Evolutionary conservation across 2,329 filamentous ascomycete species (phyloP), one percentile per base, ranked within the genome.

Genomic region (Colletotrichum falcatum): DNA sequence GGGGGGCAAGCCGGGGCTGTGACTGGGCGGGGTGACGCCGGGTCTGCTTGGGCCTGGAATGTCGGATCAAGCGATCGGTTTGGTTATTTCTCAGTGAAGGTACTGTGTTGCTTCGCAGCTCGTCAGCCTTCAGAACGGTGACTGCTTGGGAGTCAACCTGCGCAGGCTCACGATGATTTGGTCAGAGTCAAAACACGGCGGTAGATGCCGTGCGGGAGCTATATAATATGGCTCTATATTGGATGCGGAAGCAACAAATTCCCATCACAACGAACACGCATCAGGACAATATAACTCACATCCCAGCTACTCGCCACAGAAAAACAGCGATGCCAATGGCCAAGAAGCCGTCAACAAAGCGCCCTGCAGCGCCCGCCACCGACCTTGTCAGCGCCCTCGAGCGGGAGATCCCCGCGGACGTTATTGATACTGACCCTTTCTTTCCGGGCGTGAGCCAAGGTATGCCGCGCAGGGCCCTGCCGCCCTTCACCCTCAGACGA

Each of bases 391-490:
- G 20, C 61, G 23, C 9, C 37, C 28, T 23, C 18, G 28, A 39
- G 26, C 12, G 20, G 28, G 61, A 49, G 37, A 65, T 53, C 16
- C 49, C 35, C 12, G 8, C 37, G 14, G 20, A 11, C 8, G n/a
- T 48, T 18, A 35, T 14, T 8, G 54, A 65, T 16, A 42, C 14
- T 20, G 39, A 59, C n/a, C 61, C 49, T 2, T 63, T 55, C 49
- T 44, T 23, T 23, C 23, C 26, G 18, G 61, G 42, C 35, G 30
- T 44, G 49, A 44, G 26, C 49, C 61, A 42, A 63, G 49, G 61
- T 55, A 46, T 33, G 37, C 23, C 35, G 33, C 61, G 61, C 26
- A 54, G 37, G 48, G 33, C 48, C 30, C 54, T 69, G 3, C 46
- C 44, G 2, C 18, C 61, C 2, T 69, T 69, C 55, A n/a, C 30